Percentiles rank a stretch among this genome's conserved stretches.
Conservation (phyloP, 1,284 basidiomycete genomes). For the Tylopilus sp. region DNA sequence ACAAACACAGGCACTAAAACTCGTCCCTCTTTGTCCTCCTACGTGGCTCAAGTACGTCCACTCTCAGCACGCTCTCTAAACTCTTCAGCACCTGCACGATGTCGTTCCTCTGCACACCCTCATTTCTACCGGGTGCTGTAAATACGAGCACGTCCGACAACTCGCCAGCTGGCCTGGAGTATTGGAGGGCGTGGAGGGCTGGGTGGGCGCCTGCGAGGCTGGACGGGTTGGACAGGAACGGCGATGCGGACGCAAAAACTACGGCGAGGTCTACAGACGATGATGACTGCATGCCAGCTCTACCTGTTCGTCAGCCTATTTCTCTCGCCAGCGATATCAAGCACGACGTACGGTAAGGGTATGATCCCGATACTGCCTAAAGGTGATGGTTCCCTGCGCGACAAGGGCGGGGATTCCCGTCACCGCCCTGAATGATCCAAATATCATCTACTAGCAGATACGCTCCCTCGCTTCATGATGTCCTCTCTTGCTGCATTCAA, state of each 20-base stretch:
- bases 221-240: slow-evolving; percentile 23
- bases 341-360: no score
- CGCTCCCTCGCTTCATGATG: slow-evolving; percentile 2
- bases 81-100: slow-evolving; percentile 18
- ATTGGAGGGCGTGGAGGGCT: slow-evolving; percentile 18
- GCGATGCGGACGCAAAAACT: slow-evolving; percentile 21
- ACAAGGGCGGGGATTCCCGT: no score
- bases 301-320: neutral
- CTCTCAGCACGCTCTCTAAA: slow-evolving; percentile 22
- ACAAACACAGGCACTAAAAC: slow-evolving; percentile 20
- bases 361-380: neutral
- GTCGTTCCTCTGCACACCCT: slow-evolving; percentile 8
- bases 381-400: no score
- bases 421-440: no score
- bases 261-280: slow-evolving; percentile 17
- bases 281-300: neutral
- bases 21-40: slow-evolving; percentile 28
- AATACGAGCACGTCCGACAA: slow-evolving; percentile 26
- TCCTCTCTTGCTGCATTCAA: neutral
- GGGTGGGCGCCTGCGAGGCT: slow-evolving; percentile 18
- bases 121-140: slow-evolving; percentile 6
- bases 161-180: slow-evolving; percentile 26
- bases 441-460: no score
- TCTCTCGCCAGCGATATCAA: neutral
- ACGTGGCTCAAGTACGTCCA: slow-evolving; percentile 24